phyloP scores from a whole-genome alignment of 768 basidiomycete genomes.

The Ramaria sp. region DNA sequence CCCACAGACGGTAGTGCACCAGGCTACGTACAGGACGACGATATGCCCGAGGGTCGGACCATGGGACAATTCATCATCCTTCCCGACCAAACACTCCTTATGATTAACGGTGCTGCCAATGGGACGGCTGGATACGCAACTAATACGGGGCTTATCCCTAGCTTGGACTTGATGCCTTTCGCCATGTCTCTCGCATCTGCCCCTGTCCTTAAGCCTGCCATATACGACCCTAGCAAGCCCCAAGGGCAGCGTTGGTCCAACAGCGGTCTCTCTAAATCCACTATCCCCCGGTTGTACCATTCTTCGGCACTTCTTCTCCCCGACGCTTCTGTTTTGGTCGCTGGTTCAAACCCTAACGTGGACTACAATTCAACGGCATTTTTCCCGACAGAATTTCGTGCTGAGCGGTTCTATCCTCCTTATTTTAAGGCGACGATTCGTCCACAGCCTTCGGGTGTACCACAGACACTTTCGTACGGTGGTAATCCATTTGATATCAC shows the following conservation, averaged over 20 bases:
- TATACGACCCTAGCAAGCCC: constrained; percentile 72
- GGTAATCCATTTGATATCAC: constrained; percentile 70
- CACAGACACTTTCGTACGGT: constrained; percentile 73
- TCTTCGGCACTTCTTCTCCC: constrained; percentile 84
- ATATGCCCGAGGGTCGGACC: constrained; percentile 62
- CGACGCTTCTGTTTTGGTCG: constrained; percentile 76
- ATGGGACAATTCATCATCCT: constrained; percentile 92
- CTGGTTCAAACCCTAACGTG: constrained; percentile 88
- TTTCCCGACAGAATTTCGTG: constrained; percentile 70
- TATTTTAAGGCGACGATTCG: constrained; percentile 68
- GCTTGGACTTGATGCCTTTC: constrained; percentile 48
- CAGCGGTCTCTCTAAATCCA: constrained; percentile 47
- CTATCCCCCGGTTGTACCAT: constrained; percentile 80
- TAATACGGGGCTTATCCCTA: constrained; percentile 32
- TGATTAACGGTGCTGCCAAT: constrained; percentile 74
- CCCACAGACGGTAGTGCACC: constrained; percentile 55
- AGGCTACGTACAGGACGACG: constrained; percentile 59
- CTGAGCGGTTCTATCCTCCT: constrained; percentile 85
- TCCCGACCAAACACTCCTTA: constrained; percentile 65
- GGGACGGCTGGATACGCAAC: constrained; percentile 85
- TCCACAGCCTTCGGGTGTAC: constrained; percentile 61
- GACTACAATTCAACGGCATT: constrained; percentile 57
- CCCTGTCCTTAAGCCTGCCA: constrained; percentile 67
- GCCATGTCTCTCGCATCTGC: constrained; percentile 69
- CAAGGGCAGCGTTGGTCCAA: constrained; percentile 67